Evolutionary conservation across 352 stramenopile species (phyloP), one percentile per base, ranked within the genome.

Genomic region (Albugo laibachii): DNA sequence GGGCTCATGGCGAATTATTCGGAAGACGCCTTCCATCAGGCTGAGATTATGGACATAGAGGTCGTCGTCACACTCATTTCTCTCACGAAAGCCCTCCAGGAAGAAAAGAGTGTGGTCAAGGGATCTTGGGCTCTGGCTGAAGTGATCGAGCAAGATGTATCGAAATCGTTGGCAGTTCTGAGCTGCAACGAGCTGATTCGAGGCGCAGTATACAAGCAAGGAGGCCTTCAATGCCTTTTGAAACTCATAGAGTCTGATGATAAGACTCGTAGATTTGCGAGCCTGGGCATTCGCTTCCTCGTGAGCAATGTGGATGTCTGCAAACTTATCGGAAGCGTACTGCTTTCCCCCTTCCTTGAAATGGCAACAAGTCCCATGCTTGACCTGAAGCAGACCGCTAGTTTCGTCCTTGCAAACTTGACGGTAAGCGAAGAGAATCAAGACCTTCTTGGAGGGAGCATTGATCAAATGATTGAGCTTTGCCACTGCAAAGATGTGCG

Each of bases 121-220:
- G n/a, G 8, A 10, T 31, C 24, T 31, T 31, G 24, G 24, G 24
- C 24, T 8, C 24, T 31, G 24, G 24, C 24, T 3, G 24, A 31
- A 3, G 3, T 3, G 24, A 93, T 97, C 31, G 81, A 94, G 41
- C 91, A 97, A 63, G 93, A 97, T 54, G 83, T 89, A 36, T 80
- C 80, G 20, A 74, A 91, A 11, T 62, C 84, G 8, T 59, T 98
- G 12, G 92, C 91, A 4, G 97, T 97, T 52, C 49, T 97, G 13
- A 85, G 70, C 53, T 86, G 82, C 24, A 97, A 96, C 59, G 92
- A 97, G 45, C 88, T 96, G 52, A 95, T 91, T 57, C 91, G 97
- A 62, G 36, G 75, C n/a, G 56, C 64, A 1, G 74, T 96, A 8
- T 96, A 97, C 69, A 81, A 85, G 40, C 79, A 97, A 55, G 92